Conservation (phyloP, 163 green algal species). For the Chlorella variabilis region DNA sequence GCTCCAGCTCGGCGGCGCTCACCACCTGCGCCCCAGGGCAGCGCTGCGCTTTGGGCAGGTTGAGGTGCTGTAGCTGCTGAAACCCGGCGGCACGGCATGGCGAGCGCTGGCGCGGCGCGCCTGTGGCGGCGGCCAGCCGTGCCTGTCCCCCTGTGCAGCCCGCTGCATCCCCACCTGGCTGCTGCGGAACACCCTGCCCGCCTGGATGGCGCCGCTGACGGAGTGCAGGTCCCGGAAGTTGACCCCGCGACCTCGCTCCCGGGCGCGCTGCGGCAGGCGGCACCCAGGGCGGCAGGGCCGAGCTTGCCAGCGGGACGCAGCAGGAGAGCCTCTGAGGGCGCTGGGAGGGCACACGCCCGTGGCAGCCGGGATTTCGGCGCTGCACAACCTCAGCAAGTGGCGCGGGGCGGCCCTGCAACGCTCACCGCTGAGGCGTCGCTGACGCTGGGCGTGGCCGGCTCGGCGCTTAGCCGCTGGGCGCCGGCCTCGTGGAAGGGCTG, state of each 20-base stretch:
- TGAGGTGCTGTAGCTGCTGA: too few species aligned
- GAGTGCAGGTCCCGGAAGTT: conserved; percentile 40
- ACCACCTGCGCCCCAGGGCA: conserved; percentile 30
- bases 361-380: too few species aligned
- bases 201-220: conserved; percentile 6
- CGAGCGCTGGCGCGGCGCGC: too few species aligned
- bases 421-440: background rate
- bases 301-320: too few species aligned
- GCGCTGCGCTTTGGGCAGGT: background rate
- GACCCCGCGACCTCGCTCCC: conserved; percentile 2
- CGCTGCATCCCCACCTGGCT: conserved; percentile 32
- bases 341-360: too few species aligned
- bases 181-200: conserved; percentile 31
- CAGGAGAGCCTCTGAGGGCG: too few species aligned
- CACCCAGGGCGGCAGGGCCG: too few species aligned
- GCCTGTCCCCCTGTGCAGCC: too few species aligned
- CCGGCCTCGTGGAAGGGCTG: background rate
- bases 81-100: too few species aligned
- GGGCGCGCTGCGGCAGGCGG: conserved; percentile 48
- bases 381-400: too few species aligned
- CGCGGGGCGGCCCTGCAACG: too few species aligned
- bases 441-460: background rate
- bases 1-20: background rate
- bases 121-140: too few species aligned
- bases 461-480: background rate